These are phyloP conservation scores for Sanguinoderma infundibulare DNA, from an alignment of 1,284 basidiomycete species.

Conservation along the genomic window DNA sequence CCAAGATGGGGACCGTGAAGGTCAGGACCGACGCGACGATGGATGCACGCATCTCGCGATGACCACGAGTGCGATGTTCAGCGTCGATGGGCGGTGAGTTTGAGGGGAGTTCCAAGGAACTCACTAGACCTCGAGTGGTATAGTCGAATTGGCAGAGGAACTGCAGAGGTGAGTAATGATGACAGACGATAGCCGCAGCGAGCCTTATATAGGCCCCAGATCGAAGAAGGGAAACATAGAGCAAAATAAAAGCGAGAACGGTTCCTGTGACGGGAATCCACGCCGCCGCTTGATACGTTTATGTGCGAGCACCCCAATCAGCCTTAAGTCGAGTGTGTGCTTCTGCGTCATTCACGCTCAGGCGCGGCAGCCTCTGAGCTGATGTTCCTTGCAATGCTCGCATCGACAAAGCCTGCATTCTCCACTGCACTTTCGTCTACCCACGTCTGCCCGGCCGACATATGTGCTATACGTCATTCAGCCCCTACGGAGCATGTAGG, in stretches of 20 bases:
- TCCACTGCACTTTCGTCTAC: background rate
- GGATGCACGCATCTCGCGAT: conserved; percentile 15
- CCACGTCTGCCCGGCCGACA: background rate
- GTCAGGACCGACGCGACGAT: conserved; percentile 16
- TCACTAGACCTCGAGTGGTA: background rate
- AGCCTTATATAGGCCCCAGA: background rate
- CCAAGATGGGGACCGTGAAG: conserved; percentile 13
- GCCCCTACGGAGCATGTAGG: background rate
- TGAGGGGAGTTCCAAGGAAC: background rate
- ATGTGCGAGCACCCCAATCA: background rate
- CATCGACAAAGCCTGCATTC: too few species aligned
- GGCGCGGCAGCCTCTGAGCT: too few species aligned
- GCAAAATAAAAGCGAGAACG: background rate
- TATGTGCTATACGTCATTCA: background rate
- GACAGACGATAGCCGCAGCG: background rate
- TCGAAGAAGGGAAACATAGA: background rate
- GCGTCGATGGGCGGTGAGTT: background rate
- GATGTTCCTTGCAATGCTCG: background rate
- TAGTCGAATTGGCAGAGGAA: background rate
- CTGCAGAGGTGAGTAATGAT: background rate
- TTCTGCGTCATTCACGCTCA: too few species aligned
- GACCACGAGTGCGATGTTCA: background rate
- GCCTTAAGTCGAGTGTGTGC: background rate
- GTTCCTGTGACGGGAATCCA: background rate
- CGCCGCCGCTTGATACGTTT: background rate